Conservation (phyloP, 495 filamentous ascomycete genomes). For the Aspergillus hancockii region DNA sequence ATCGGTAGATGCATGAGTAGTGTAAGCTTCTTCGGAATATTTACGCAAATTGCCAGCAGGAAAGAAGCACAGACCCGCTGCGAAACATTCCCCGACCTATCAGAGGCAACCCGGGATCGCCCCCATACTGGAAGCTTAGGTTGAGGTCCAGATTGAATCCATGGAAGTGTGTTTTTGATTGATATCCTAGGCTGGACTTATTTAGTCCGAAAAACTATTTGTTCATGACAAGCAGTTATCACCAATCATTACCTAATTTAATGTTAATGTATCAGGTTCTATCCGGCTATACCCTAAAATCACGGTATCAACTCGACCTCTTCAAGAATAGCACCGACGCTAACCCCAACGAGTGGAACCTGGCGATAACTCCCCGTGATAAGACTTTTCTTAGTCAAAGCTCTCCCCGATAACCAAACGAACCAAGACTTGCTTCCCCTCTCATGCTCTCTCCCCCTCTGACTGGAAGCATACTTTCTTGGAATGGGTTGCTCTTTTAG, state of each 20-base stretch:
- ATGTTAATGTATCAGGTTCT: not conserved
- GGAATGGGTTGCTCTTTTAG: not conserved
- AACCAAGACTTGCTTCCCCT: not conserved
- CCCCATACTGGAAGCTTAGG: too few relatives aligned
- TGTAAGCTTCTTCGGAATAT: too few relatives aligned
- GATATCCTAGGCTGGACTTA: too few relatives aligned
- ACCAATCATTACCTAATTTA: not conserved
- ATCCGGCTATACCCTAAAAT: not conserved
- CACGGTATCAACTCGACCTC: not conserved
- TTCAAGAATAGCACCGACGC: not conserved
- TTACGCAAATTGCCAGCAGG: too few relatives aligned
- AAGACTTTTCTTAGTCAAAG: slow-evolving; percentile 2
- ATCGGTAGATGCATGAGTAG: too few relatives aligned
- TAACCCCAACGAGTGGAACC: not conserved
- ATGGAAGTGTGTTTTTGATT: too few relatives aligned
- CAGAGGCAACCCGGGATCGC: too few relatives aligned
- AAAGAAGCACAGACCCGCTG: too few relatives aligned
- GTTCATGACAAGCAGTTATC: not conserved
- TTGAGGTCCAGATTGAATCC: too few relatives aligned
- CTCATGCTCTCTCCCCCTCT: not conserved
- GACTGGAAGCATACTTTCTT: not conserved
- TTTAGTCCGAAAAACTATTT: too few relatives aligned
- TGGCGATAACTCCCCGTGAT: not conserved
- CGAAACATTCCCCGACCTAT: too few relatives aligned
- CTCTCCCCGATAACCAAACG: not conserved